Percentiles rank a stretch among this genome's conserved stretches.
phyloP scores from a whole-genome alignment of 2,329 filamentous ascomycete species.

The Aspergillus pseudonomiae region DNA sequence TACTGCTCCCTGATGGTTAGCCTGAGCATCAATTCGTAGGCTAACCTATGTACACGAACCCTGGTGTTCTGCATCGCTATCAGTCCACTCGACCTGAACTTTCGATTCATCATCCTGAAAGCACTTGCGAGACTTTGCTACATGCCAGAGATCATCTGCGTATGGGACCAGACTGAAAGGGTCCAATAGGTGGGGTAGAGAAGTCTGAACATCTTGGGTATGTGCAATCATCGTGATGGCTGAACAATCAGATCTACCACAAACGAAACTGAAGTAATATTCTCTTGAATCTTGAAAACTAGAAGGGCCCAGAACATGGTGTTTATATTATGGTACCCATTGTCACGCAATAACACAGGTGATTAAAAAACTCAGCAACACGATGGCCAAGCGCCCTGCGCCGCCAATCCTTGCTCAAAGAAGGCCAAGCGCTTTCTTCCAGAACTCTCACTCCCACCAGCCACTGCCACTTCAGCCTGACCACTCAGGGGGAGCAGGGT shows the following conservation, averaged over 20 bases:
- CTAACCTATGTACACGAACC: neutral
- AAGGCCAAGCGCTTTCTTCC: neutral
- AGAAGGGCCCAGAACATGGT: neutral
- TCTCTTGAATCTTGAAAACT: neutral
- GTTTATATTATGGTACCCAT: neutral
- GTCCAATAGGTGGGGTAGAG: neutral
- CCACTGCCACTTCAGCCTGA: neutral
- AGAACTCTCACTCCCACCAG: neutral
- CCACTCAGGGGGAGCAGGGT: neutral
- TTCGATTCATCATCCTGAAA: constrained; percentile 12
- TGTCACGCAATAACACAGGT: neutral
- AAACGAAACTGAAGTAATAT: neutral
- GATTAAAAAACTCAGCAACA: neutral
- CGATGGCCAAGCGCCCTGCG: neutral
- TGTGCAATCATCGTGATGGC: neutral
- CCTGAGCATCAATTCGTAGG: too few relatives aligned
- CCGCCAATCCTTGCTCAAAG: neutral
- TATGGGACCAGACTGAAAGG: constrained; percentile 18
- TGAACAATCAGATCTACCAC: neutral
- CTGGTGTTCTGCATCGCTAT: constrained; percentile 9
- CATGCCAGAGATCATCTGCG: constrained; percentile 9
- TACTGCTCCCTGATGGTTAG: neutral
- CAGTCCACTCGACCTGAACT: constrained; percentile 14
- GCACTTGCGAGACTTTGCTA: constrained; percentile 14
- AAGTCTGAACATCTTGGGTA: neutral